A percentile compares a stretch with the other conserved stretches of the same genome.
Conservation (phyloP, 2,329 filamentous ascomycete genomes). For the Aspergillus floridensis region DNA sequence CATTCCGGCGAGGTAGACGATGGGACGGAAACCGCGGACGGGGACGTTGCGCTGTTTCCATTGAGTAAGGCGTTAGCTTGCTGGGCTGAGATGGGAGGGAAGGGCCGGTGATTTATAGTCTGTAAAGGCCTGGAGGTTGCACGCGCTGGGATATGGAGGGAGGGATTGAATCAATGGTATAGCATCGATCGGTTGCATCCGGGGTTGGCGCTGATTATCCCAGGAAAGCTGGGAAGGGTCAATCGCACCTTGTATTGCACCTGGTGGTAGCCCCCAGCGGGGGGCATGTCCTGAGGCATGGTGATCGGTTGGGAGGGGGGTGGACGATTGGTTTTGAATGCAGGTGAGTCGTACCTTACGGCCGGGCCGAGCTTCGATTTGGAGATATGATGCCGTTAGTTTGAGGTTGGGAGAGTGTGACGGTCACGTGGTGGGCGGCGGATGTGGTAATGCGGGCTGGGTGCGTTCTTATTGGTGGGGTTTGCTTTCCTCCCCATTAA, state of each 20-base stretch:
- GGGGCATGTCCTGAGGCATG: conserved; percentile 99
- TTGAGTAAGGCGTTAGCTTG: too few relatives aligned
- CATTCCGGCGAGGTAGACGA: conserved; percentile 72
- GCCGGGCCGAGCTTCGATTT: background rate
- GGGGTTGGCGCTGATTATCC: background rate
- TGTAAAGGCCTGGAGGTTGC: background rate
- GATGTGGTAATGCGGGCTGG: conserved; percentile 32
- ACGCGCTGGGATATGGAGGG: background rate
- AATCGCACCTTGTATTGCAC: conserved; percentile 88
- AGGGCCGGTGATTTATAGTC: too few relatives aligned
- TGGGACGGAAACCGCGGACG: conserved; percentile 82
- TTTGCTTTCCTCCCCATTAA: too few relatives aligned
- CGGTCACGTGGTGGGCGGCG: conserved; percentile 29
- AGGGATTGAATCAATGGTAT: too few relatives aligned
- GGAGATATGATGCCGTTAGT: conserved; percentile 17
- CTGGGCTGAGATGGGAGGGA: too few relatives aligned
- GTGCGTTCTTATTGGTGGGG: conserved; percentile 28
- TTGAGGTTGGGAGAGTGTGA: conserved; percentile 11
- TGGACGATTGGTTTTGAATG: conserved; percentile 20
- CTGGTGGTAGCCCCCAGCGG: conserved; percentile 86
- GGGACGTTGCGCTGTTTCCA: conserved; percentile 77
- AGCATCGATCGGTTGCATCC: too few relatives aligned
- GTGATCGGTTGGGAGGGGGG: conserved; percentile 32
- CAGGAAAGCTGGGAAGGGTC: background rate
- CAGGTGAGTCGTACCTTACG: conserved; percentile 8